Conservation (phyloP, 305 asterid species). For the Solanum hybrid region DNA sequence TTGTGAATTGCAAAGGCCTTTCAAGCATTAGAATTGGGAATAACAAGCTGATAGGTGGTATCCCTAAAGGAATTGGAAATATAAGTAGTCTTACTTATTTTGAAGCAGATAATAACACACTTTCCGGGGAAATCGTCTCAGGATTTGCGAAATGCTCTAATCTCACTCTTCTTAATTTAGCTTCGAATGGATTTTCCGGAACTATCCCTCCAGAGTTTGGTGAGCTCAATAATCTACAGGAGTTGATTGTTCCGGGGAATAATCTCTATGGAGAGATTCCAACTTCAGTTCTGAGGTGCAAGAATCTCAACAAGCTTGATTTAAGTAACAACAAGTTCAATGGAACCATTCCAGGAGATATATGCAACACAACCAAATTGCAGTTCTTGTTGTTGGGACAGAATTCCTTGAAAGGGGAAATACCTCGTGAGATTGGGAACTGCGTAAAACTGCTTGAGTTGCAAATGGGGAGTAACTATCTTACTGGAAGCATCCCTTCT, state of each 20-base stretch:
- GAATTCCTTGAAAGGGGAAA: conserved; percentile 58
- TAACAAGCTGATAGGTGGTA: conserved; percentile 54
- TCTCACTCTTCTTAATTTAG: conserved; percentile 77
- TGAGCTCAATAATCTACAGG: conserved; percentile 57
- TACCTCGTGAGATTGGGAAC: conserved; percentile 82
- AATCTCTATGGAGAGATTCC: conserved; percentile 71
- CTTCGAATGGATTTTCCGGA: conserved; percentile 74
- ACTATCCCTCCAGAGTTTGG: conserved; percentile 68
- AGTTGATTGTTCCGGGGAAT: conserved; percentile 69
- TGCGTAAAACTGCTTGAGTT: conserved; percentile 74
- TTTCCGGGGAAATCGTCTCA: conserved; percentile 68
- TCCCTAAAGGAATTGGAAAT: conserved; percentile 72
- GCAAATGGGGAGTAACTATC: conserved; percentile 58
- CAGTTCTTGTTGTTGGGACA: conserved; percentile 63
- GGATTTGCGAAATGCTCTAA: conserved; percentile 72
- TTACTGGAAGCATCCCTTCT: conserved; percentile 68
- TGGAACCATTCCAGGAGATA: conserved; percentile 54
- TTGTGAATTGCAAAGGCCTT: conserved; percentile 66
- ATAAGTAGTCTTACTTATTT: conserved; percentile 78
- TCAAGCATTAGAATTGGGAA: conserved; percentile 78
- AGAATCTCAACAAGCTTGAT: conserved; percentile 81
- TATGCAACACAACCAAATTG: conserved; percentile 61
- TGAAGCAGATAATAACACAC: conserved; percentile 73
- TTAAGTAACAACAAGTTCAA: conserved; percentile 63
- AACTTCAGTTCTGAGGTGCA: conserved; percentile 29